A percentile compares a stretch with the other conserved stretches of the same genome.
Conservation (phyloP, 371 early-diverging fungal species). For the Dentiscutata heterogama region DNA sequence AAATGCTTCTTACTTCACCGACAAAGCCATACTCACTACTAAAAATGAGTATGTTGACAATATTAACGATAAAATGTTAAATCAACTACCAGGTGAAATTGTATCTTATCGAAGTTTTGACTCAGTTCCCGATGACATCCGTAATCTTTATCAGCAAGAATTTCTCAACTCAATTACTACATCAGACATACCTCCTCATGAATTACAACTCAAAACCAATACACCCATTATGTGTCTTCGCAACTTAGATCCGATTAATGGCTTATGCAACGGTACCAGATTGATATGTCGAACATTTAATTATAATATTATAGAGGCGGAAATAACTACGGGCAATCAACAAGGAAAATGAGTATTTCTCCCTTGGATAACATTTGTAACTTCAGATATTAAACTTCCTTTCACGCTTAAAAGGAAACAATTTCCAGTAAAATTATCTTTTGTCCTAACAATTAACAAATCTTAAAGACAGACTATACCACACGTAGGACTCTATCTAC, state of each 20-base stretch:
- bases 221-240: conserved; percentile 52
- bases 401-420: conserved; percentile 23
- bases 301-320: not conserved
- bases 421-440: conserved; percentile 43
- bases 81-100: not conserved
- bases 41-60: not conserved
- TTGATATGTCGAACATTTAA: conserved; percentile 33
- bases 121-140: not conserved
- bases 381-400: not conserved
- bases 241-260: conserved; percentile 47
- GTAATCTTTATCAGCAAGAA: conserved; percentile 44
- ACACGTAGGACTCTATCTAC: conserved; percentile 43
- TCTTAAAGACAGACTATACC: conserved; percentile 49
- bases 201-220: conserved; percentile 45
- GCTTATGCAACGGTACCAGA: conserved; percentile 54
- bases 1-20: not conserved
- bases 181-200: conserved; percentile 12
- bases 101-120: not conserved
- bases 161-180: conserved; percentile 42
- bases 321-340: not conserved
- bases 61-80: not conserved
- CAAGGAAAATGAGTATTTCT: not conserved
- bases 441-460: conserved; percentile 22
- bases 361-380: not conserved
- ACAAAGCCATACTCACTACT: not conserved